phyloP scores from a whole-genome alignment of 2,329 filamentous ascomycete species.

The Diaporthe sp. region DNA sequence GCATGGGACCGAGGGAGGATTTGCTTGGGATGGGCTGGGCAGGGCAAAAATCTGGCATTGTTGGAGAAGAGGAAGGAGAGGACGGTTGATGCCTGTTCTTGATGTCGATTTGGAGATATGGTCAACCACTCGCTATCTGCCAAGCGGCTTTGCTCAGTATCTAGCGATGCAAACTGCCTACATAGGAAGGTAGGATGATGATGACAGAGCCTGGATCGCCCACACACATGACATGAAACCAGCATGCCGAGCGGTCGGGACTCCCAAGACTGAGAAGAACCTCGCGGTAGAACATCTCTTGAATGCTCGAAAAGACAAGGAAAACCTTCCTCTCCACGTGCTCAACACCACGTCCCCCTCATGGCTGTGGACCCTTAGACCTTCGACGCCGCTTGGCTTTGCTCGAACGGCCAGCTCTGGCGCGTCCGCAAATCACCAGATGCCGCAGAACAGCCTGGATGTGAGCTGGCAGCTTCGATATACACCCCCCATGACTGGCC shows the following conservation, averaged over 20 bases:
- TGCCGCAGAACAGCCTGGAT: background rate
- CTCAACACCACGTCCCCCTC: background rate
- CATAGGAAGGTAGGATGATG: constrained; percentile 30
- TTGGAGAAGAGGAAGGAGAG: background rate
- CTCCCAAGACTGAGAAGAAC: constrained; percentile 9
- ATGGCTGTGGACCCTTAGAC: background rate
- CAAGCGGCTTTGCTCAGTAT: constrained; percentile 29
- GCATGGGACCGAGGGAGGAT: background rate
- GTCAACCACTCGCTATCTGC: background rate
- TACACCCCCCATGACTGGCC: background rate
- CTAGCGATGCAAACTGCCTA: constrained; percentile 15
- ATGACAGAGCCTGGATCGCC: constrained; percentile 22
- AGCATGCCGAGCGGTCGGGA: constrained; percentile 21
- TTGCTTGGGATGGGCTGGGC: constrained; percentile 8
- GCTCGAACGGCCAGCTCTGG: background rate
- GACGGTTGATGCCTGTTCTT: constrained; percentile 3
- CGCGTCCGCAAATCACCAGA: background rate
- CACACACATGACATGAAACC: constrained; percentile 21
- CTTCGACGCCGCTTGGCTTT: background rate
- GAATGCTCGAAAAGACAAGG: constrained; percentile 18
- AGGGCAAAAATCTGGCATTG: background rate
- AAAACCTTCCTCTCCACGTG: constrained; percentile 11
- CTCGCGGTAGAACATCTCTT: constrained; percentile 18
- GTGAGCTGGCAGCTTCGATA: background rate
- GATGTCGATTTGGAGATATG: constrained; percentile 5